A percentile compares a stretch with the other conserved stretches of the same genome.
phyloP scores from a whole-genome alignment of 805 yeast species.

The Lipomyces anomalus region DNA sequence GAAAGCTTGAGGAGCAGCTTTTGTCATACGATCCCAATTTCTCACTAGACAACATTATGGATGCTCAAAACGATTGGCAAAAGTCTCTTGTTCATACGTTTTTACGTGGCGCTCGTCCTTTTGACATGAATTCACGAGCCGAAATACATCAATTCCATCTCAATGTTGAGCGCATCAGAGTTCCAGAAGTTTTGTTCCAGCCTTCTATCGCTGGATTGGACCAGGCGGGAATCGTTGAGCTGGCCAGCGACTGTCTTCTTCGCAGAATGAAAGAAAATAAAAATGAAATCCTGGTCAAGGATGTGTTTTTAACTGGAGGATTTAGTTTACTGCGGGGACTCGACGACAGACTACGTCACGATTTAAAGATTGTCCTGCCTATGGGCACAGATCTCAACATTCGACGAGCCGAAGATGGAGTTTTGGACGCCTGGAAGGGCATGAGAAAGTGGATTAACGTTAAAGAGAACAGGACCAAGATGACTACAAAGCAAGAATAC shows the following conservation, averaged over 20 bases:
- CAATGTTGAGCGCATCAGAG: conserved; percentile 83
- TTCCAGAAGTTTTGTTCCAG: conserved; percentile 88
- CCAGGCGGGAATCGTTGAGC: conserved; percentile 87
- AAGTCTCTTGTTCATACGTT: conserved; percentile 74
- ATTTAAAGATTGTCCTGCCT: conserved; percentile 68
- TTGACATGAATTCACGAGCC: conserved; percentile 72
- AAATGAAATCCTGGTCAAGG: conserved; percentile 42
- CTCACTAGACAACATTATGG: conserved; percentile 64
- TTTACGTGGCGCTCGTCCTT: conserved; percentile 76
- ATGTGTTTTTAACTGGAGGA: conserved; percentile 86
- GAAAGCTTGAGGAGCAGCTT: conserved; percentile 60
- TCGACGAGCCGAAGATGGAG: conserved; percentile 59
- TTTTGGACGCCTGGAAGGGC: conserved; percentile 87
- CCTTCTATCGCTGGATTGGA: conserved; percentile 93
- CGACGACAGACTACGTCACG: conserved; percentile 59
- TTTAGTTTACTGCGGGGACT: conserved; percentile 60
- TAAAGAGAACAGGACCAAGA: conserved; percentile 38
- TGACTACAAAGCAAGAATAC: conserved; percentile 65
- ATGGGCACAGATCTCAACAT: conserved; percentile 56
- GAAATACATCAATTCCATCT: conserved; percentile 87
- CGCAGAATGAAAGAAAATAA: conserved; percentile 55
- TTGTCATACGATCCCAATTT: conserved; percentile 80
- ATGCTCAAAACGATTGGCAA: conserved; percentile 79
- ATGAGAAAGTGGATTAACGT: conserved; percentile 73
- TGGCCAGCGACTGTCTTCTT: conserved; percentile 59